Conservation (phyloP, 2,329 filamentous ascomycete species). For the Fusarium luffae region DNA sequence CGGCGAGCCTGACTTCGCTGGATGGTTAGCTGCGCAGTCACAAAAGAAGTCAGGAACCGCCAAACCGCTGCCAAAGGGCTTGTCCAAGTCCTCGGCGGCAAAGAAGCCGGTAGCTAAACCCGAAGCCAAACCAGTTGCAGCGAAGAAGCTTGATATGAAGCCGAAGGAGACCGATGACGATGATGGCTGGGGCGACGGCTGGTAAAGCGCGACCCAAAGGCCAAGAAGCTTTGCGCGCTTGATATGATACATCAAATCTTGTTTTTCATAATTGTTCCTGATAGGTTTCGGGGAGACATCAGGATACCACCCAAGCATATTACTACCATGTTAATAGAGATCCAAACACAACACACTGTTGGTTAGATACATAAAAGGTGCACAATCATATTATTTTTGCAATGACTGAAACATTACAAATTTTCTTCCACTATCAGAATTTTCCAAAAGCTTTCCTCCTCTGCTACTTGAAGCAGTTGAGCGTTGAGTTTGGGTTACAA, state of each 20-base stretch:
- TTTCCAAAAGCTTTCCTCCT: not conserved
- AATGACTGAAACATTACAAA: not conserved
- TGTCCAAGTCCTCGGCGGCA: constrained; percentile 68
- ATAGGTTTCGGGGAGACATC: constrained; percentile 18
- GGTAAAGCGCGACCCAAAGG: constrained; percentile 54
- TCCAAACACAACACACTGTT: constrained; percentile 2
- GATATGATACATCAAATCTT: not conserved
- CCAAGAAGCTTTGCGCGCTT: not conserved
- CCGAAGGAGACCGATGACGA: constrained; percentile 69
- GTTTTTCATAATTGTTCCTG: constrained; percentile 7
- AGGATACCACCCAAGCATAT: constrained; percentile 37
- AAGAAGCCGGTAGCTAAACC: constrained; percentile 60
- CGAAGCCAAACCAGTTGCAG: constrained; percentile 55
- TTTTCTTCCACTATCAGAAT: not conserved
- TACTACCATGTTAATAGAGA: constrained; percentile 24
- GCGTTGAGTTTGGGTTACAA: not conserved
- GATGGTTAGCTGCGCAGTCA: constrained; percentile 90
- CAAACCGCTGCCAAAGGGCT: constrained; percentile 84
- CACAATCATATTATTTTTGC: not conserved
- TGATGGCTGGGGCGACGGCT: constrained; percentile 75
- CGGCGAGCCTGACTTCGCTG: constrained; percentile 93
- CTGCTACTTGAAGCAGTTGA: not conserved
- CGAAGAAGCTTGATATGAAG: constrained; percentile 77
- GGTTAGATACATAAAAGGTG: not conserved
- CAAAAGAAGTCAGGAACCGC: constrained; percentile 69